Evolutionary conservation across 352 stramenopile species (phyloP), one percentile per base, ranked within the genome.

Genomic region (Pythium plurisporium): DNA sequence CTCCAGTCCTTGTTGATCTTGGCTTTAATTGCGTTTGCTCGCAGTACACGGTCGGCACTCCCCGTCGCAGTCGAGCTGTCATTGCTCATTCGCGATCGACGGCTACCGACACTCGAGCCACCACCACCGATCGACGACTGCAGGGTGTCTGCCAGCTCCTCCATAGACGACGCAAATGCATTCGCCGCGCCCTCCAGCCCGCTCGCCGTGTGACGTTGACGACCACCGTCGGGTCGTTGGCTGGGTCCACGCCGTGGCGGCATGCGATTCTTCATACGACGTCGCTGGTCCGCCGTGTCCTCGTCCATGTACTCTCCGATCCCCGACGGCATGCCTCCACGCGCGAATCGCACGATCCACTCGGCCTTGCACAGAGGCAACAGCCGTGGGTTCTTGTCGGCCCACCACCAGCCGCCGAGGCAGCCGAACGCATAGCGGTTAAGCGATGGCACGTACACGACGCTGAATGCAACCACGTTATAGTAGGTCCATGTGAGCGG

Each of bases 1-100:
- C 76, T 81, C 81, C 81, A 91, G 33, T 89, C 79, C 36, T 78
- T 82, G n/a, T 65, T 68, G 36, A 91, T 70, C 70, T 88, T 91
- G 48, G 62, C 73, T 44, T 91, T 76, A 40, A 89, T 67, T 6
- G 81, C 81, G 40, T 78, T 83, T 4, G 74, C 75, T 54, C 73
- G 67, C 29, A 91, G 58, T 26, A 78, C 67, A 19, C 73, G 70
- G 48, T 86, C 77, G 26, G 75, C 76, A 15, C 74, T 56, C 1
- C 55, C 69, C 5, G 62, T 63, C 19, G 55, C 53, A 8, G 49
- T 64, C 6, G 43, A 40, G 31, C 36, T 55, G 3, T 55, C 38
- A 33, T 25, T 30, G 1, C n/a, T 12, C 20, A 20, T 23, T 5
- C 55, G 34, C 6, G 30, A 30, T 11, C 43, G 20, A 25, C 29